Percentiles rank a stretch among this genome's conserved stretches.
Evolutionary conservation across 371 early-diverging fungal species (phyloP).

Genomic region (Syncephalastrum sp.): DNA sequence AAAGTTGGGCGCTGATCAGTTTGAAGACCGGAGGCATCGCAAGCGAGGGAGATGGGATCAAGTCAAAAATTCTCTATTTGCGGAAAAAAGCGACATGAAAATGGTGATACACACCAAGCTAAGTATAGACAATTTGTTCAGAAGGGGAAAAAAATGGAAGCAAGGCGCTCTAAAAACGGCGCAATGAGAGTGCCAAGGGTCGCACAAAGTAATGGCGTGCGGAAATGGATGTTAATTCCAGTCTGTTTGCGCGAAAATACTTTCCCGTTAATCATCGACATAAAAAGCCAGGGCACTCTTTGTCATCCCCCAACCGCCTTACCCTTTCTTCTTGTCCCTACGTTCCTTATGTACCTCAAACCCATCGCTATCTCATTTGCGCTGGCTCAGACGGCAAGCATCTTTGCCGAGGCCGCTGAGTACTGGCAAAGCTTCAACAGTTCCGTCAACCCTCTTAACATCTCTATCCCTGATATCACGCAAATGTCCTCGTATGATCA

Average conservation of each 20-base stretch:
- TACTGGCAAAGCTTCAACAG: slow-evolving; percentile 19
- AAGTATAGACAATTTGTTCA: too few relatives aligned
- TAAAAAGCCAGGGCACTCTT: slow-evolving; percentile 1
- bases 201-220: slow-evolving; percentile 5
- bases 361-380: slow-evolving; percentile 24
- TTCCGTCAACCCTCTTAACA: slow-evolving; percentile 29
- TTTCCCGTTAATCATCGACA: not conserved
- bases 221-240: too few relatives aligned
- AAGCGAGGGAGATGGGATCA: too few relatives aligned
- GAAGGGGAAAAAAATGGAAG: too few relatives aligned
- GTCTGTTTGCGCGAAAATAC: not conserved
- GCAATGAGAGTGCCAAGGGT: slow-evolving; percentile 3
- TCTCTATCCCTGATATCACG: slow-evolving; percentile 32
- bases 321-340: slow-evolving; percentile 2
- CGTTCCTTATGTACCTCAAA: slow-evolving; percentile 26
- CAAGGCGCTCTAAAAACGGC: not conserved
- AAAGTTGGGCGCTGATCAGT: too few relatives aligned
- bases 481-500: slow-evolving; percentile 33
- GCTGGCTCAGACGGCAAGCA: slow-evolving; percentile 14
- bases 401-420: slow-evolving; percentile 2
- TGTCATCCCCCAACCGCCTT: not conserved
- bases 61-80: too few relatives aligned
- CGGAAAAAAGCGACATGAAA: too few relatives aligned
- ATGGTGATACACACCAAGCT: too few relatives aligned
- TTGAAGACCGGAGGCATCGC: too few relatives aligned